Conservation (phyloP, 345 rosid genomes). For the Citrus medica region DNA sequence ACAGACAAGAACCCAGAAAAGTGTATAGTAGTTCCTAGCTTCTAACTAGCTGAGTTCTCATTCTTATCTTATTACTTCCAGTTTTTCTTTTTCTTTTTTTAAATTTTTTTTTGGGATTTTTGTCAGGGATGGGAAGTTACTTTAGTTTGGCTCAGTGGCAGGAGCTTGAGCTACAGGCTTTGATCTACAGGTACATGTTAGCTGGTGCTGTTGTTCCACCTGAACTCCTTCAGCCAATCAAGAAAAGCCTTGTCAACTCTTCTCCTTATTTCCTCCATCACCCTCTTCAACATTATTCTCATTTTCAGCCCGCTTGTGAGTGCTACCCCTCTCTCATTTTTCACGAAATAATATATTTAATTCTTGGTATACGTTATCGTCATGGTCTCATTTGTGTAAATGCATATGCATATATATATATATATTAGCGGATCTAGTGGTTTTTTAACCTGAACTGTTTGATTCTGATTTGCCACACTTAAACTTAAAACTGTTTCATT, state of each 20-base stretch:
- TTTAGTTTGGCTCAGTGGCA: slow-evolving; percentile 91
- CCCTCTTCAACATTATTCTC: slow-evolving; percentile 51
- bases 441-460: background rate
- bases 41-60: background rate
- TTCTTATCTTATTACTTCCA: background rate
- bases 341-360: no score
- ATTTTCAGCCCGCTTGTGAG: slow-evolving; percentile 78
- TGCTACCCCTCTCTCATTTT: background rate
- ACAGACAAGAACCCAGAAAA: background rate
- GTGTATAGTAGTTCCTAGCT: background rate
- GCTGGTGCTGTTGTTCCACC: slow-evolving; percentile 87
- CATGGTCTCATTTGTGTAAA: no score
- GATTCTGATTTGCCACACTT: background rate
- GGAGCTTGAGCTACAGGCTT: slow-evolving; percentile 91
- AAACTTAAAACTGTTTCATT: no score
- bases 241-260: slow-evolving; percentile 72
- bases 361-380: no score
- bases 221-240: slow-evolving; percentile 83
- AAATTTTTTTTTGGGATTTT: background rate
- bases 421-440: no score
- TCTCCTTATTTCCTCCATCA: slow-evolving; percentile 58
- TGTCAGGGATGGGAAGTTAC: slow-evolving; percentile 67
- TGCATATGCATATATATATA: no score
- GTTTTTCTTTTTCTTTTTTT: background rate
- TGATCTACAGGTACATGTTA: slow-evolving; percentile 90